Conservation (phyloP, 1,284 basidiomycete genomes). For the Puccinia novopanici region DNA sequence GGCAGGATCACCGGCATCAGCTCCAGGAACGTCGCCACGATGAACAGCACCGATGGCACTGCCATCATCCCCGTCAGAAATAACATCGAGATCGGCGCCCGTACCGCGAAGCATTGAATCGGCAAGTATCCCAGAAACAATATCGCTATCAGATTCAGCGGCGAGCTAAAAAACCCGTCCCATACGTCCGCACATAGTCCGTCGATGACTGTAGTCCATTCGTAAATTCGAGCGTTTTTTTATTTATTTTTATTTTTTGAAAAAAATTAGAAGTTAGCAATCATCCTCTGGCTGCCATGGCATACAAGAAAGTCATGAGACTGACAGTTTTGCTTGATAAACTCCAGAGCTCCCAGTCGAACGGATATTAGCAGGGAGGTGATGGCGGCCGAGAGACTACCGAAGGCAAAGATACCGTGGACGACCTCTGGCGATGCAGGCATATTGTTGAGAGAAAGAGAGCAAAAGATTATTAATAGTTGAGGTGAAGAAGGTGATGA, state of each 20-base stretch:
- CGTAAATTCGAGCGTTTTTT: not conserved
- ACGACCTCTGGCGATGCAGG: not conserved
- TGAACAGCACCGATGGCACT: constrained; percentile 24
- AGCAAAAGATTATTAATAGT: not conserved
- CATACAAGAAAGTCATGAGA: not conserved
- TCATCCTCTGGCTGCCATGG: too few species aligned
- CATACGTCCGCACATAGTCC: constrained; percentile 38
- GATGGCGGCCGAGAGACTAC: constrained; percentile 17
- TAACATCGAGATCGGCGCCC: constrained; percentile 10
- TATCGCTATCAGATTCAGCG: constrained; percentile 22
- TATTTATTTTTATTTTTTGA: too few species aligned
- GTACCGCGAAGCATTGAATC: constrained; percentile 2
- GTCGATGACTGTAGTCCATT: constrained; percentile 22
- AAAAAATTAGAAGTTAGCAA: too few species aligned
- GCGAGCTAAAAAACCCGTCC: constrained; percentile 40
- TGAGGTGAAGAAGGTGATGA: not conserved
- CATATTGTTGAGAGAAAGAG: too few species aligned
- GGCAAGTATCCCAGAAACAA: constrained; percentile 25
- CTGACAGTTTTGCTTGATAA: constrained; percentile 39
- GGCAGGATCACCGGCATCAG: constrained; percentile 25
- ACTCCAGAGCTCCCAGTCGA: constrained; percentile 18
- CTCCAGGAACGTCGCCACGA: constrained; percentile 28
- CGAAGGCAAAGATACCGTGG: constrained; percentile 27
- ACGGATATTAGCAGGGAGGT: constrained; percentile 20
- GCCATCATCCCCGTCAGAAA: constrained; percentile 21